A percentile compares a stretch with the other conserved stretches of the same genome.
Conservation (phyloP, 345 rosid genomes). For the Citrus hindsii region DNA sequence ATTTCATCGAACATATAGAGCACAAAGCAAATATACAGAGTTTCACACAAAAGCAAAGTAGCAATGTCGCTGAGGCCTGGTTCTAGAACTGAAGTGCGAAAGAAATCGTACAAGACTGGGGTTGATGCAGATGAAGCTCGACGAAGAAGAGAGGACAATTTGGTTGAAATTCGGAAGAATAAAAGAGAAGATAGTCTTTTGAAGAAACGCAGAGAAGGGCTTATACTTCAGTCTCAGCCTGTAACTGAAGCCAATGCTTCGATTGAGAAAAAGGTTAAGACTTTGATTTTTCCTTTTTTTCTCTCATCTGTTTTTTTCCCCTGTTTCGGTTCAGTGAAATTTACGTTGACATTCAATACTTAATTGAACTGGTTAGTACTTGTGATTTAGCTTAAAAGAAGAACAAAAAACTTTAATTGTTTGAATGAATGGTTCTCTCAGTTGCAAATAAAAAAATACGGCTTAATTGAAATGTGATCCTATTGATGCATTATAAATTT, state of each 20-base stretch:
- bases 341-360: not conserved
- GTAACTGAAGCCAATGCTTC: slow-evolving; percentile 18
- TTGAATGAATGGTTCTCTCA: not conserved
- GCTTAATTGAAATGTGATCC: not conserved
- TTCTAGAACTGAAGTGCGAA: slow-evolving; percentile 32
- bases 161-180: slow-evolving; percentile 53
- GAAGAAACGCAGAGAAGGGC: slow-evolving; percentile 56
- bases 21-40: not conserved
- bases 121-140: slow-evolving; percentile 45
- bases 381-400: not conserved
- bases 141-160: slow-evolving; percentile 50
- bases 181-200: slow-evolving; percentile 46
- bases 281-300: no score
- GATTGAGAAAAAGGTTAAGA: slow-evolving; percentile 45
- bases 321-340: not conserved
- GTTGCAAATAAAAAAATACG: not conserved
- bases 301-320: not conserved
- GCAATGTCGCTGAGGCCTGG: slow-evolving; percentile 46
- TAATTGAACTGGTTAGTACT: slow-evolving; percentile 8
- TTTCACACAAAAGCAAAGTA: not conserved
- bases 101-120: slow-evolving; percentile 46
- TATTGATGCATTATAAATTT: not conserved
- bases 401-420: not conserved
- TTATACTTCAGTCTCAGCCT: slow-evolving; percentile 37
- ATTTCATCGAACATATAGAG: slow-evolving; percentile 9